Percentiles rank a stretch among this genome's conserved stretches.
Evolutionary conservation across 495 filamentous ascomycete genomes (phyloP).

Genomic region (Haplographium delicatum): DNA sequence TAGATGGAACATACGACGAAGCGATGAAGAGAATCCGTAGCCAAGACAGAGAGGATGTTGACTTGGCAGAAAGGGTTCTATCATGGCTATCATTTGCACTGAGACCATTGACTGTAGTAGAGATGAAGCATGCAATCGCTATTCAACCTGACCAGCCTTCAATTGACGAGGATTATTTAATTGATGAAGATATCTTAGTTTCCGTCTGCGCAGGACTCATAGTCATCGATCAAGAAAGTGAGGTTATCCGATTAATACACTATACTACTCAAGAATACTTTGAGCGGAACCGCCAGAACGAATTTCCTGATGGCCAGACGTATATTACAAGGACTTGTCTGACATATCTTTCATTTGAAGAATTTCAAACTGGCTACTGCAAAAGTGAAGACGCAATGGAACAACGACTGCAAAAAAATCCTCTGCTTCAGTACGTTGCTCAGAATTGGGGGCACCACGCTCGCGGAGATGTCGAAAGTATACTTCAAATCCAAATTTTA

Average conservation of each 20-base stretch:
- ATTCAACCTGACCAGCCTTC: constrained; percentile 7
- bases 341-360: constrained; percentile 24
- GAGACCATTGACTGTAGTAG: constrained; percentile 5
- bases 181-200: constrained; percentile 26
- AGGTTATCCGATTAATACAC: neutral
- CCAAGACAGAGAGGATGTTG: neutral
- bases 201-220: constrained; percentile 49
- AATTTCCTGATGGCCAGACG: constrained; percentile 31
- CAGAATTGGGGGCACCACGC: too few species aligned
- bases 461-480: too few species aligned
- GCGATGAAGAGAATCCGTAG: constrained; percentile 7
- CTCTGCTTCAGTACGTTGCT: too few species aligned
- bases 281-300: constrained; percentile 26
- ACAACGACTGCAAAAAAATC: too few species aligned
- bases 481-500: too few species aligned
- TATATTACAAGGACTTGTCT: constrained; percentile 24
- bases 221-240: constrained; percentile 22
- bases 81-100: constrained; percentile 3
- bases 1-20: neutral
- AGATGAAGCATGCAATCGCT: constrained; percentile 8
- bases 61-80: constrained; percentile 3
- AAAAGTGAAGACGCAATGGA: too few species aligned
- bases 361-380: neutral
- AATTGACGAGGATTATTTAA: constrained; percentile 28
- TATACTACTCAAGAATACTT: constrained; percentile 39